Percentiles rank a stretch among this genome's conserved stretches.
These are phyloP conservation scores for Monosporascus sp. DNA, from an alignment of 2,329 filamentous ascomycete species.

Conservation along the genomic window DNA sequence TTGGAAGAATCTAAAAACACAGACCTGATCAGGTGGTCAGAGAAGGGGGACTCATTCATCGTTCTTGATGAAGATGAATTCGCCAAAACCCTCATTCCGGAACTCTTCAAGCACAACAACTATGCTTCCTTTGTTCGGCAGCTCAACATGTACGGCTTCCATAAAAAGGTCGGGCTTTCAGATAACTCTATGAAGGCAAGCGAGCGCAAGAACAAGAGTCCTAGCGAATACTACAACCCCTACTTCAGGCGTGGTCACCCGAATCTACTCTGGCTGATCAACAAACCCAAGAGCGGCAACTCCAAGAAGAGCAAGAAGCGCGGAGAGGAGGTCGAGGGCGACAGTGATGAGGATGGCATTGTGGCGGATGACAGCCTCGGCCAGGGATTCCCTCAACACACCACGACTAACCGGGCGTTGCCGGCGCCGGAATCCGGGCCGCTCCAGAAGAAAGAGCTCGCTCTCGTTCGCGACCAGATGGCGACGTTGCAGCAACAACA, in stretches of 20 bases:
- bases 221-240: constrained; percentile 95
- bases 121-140: constrained; percentile 96
- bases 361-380: constrained; percentile 36
- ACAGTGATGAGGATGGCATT: constrained; percentile 64
- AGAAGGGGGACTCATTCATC: constrained; percentile 93
- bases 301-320: constrained; percentile 56
- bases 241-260: constrained; percentile 93
- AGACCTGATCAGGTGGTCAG: constrained; percentile 93
- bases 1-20: constrained; percentile 90
- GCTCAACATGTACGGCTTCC: constrained; percentile 96
- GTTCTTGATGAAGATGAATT: constrained; percentile 98
- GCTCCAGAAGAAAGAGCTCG: constrained; percentile 66
- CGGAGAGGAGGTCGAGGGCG: constrained; percentile 59
- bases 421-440: constrained; percentile 42
- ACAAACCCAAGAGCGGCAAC: constrained; percentile 78
- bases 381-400: constrained; percentile 30
- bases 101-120: constrained; percentile 99
- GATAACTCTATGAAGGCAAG: constrained; percentile 98
- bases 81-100: constrained; percentile 92
- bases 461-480: constrained; percentile 73
- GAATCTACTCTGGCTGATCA: constrained; percentile 91
- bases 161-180: constrained; percentile 88
- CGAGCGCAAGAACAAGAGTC: constrained; percentile 94
- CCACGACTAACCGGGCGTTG: constrained; percentile 28
- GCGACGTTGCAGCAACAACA: constrained; percentile 81